Evolutionary conservation across 2,329 filamentous ascomycete species (phyloP), one percentile per base, ranked within the genome.

Genomic region (Torrubiella hemipterigena): DNA sequence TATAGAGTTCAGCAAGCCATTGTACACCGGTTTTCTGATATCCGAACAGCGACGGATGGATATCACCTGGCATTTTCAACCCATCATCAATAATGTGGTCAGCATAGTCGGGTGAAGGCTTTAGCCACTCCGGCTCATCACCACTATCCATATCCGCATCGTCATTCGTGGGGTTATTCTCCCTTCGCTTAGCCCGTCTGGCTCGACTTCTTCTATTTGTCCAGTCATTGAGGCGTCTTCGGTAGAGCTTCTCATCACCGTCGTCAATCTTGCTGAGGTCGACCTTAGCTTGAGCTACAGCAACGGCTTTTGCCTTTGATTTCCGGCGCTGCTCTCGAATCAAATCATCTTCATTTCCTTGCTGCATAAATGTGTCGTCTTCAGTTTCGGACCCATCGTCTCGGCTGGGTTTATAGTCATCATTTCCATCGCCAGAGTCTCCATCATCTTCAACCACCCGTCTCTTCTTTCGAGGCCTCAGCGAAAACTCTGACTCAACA

Each of bases 11-110:
- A 52, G 85, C 86, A 6, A 98, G 69, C 91, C 91, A 98, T 49
- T 94, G 82, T 4, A 98, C 86, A 4, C 89, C 87, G 0, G 86
- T 95, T 54, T 94, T 95, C 48, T 98, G 91, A 43, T 98, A 98
- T 40, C 93, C 85, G 46, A 96, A 98, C 0, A 98, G 62, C 3
- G 85, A 85, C 1, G 86, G 85, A 42, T 82, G 87, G 7, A 98
- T 89, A 45, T 98, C 91, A 3, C 91, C 91, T 1, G 91, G 91
- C 5, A 98, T 65, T 31, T 73, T 81, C 34, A 93, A 73, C 4
- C 73, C 80, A 23, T 82, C 79, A 31, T 81, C 77, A 30, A 94
- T 75, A 5, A 68, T 58, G 29, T 83, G 71, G 51, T 95, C 87
- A 0, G 81, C 65, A 22, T 81, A 72, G 22, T 81, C 83, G 0